Evolutionary conservation across 805 yeast genomes (phyloP).

Genomic region (Metschnikowia cerradonensis): DNA sequence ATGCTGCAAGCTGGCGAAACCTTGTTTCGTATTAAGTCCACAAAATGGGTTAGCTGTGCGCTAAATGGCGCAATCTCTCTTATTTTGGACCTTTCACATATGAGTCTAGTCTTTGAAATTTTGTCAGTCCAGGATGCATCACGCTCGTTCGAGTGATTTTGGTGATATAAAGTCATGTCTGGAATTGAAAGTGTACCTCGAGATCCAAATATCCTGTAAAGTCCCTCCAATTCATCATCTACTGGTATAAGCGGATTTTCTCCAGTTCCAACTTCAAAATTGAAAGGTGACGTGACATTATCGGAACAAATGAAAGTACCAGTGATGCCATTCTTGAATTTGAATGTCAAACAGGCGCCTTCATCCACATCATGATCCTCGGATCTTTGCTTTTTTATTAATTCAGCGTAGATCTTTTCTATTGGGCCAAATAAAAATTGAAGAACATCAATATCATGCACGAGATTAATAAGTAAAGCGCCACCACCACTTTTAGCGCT

Average conservation of each 20-base stretch:
- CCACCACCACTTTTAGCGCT: conserved; percentile 31
- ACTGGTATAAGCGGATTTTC: conserved; percentile 41
- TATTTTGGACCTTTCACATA: conserved; percentile 14
- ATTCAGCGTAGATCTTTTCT: conserved; percentile 34
- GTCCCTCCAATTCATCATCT: conserved; percentile 28
- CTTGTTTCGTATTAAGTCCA: conserved; percentile 29
- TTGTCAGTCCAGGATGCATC: conserved; percentile 24
- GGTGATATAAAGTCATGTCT: conserved; percentile 36
- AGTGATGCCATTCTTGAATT: conserved; percentile 34
- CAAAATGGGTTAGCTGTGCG: conserved; percentile 35
- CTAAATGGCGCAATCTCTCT: conserved; percentile 30
- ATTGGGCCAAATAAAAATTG: conserved; percentile 39
- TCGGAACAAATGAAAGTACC: conserved; percentile 43
- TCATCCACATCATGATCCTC: conserved; percentile 33
- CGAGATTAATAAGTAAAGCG: conserved; percentile 33
- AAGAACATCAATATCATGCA: conserved; percentile 38
- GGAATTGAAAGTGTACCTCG: conserved; percentile 39
- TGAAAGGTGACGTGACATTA: conserved; percentile 39
- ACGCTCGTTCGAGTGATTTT: conserved; percentile 12
- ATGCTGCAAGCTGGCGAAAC: conserved; percentile 30
- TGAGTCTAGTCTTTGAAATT: conserved; percentile 14
- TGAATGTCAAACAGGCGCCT: conserved; percentile 39
- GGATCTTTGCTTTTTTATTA: conserved; percentile 26
- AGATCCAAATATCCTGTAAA: conserved; percentile 37
- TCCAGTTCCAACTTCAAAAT: conserved; percentile 41